phyloP scores from a whole-genome alignment of 2,329 filamentous ascomycete genomes.

The Arthrinium puccinioides region DNA sequence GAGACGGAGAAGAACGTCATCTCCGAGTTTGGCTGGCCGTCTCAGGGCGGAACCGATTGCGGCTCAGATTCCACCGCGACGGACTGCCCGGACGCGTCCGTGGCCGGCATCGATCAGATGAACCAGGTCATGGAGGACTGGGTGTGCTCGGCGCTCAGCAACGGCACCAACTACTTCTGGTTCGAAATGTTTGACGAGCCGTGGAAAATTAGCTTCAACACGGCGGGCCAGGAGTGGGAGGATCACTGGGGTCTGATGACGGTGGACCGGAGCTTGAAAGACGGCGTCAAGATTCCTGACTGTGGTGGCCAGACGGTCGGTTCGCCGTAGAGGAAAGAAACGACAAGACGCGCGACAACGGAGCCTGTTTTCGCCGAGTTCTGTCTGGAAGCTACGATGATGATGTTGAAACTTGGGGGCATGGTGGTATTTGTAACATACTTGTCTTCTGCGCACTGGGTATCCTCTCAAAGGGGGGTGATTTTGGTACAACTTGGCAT shows the following conservation, averaged over 20 bases:
- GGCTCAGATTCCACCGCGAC: conserved; percentile 43
- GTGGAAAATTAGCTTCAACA: conserved; percentile 79
- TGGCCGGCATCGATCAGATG: conserved; percentile 73
- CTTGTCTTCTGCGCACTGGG: no score
- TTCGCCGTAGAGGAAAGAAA: neutral
- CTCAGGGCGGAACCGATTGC: conserved; percentile 72
- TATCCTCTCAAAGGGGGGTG: no score
- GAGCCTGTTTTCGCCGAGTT: no score
- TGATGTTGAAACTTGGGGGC: no score
- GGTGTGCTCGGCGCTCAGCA: conserved; percentile 72
- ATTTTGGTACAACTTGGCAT: no score
- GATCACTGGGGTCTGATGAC: conserved; percentile 94
- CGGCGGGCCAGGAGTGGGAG: conserved; percentile 69
- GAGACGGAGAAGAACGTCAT: conserved; percentile 68
- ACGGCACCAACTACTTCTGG: conserved; percentile 93
- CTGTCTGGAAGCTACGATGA: no score
- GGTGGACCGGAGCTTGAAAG: conserved; percentile 73
- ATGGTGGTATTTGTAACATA: no score
- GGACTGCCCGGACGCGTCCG: conserved; percentile 57
- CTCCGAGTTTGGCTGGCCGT: conserved; percentile 88
- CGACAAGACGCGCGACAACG: no score
- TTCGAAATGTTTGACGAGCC: conserved; percentile 96
- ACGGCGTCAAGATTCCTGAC: conserved; percentile 77
- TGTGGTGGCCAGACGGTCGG: conserved; percentile 68
- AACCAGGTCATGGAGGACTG: conserved; percentile 83